Conservation (phyloP, 441 rosid species). For the Melastoma candidum region DNA sequence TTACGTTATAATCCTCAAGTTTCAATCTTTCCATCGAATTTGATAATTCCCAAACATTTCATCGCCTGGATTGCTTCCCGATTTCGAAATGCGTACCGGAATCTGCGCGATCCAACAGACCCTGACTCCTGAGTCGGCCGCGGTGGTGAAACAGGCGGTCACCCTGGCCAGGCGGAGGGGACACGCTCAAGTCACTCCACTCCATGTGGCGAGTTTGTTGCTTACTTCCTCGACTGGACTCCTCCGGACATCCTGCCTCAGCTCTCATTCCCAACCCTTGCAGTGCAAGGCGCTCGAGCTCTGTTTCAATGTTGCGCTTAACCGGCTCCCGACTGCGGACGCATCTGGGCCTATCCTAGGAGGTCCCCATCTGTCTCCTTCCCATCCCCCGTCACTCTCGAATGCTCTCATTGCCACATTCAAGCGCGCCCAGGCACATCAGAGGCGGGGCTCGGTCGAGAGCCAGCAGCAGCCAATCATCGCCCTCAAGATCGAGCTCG, state of each 20-base stretch:
- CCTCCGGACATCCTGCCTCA: constrained; percentile 60
- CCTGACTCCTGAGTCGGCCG: constrained; percentile 49
- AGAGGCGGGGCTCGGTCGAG: constrained; percentile 61
- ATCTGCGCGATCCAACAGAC: constrained; percentile 63
- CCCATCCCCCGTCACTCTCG: constrained; percentile 40
- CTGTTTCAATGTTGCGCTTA: constrained; percentile 70
- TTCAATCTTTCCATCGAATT: too few relatives aligned
- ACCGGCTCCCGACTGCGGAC: constrained; percentile 51
- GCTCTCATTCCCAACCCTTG: constrained; percentile 61
- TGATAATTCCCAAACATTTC: too few relatives aligned
- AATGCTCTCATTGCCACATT: constrained; percentile 70
- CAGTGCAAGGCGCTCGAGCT: constrained; percentile 70
- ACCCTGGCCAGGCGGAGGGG: constrained; percentile 54
- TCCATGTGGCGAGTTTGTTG: constrained; percentile 70
- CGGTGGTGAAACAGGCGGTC: constrained; percentile 52
- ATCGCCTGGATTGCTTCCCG: constrained; percentile 1
- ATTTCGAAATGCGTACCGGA: constrained; percentile 33
- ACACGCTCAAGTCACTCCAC: constrained; percentile 75
- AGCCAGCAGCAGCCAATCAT: constrained; percentile 56
- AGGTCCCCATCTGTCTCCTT: constrained; percentile 6
- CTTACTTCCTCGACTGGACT: constrained; percentile 41
- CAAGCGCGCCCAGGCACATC: constrained; percentile 77
- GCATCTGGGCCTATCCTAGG: constrained; percentile 40
- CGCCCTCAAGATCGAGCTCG: constrained; percentile 57
- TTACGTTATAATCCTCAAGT: too few relatives aligned